Conservation (phyloP, 208 protist genomes). For the Trypanosoma avium region DNA sequence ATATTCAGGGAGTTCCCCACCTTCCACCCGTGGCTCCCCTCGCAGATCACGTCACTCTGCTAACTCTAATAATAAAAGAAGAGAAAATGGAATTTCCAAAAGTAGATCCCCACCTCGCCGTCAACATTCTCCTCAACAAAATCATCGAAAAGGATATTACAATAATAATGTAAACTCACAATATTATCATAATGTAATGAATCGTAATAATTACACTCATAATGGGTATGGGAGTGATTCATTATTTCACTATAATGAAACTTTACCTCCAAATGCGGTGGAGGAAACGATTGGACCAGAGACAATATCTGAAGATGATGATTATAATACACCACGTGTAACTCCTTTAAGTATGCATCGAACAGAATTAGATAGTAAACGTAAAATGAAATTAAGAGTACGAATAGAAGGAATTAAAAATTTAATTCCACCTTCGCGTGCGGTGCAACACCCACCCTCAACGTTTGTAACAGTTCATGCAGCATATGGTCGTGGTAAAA, state of each 20-base stretch:
- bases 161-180: not conserved
- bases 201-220: not conserved
- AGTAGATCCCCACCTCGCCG: not conserved
- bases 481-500: conserved; percentile 54
- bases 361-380: not conserved
- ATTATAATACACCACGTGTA: conserved; percentile 4
- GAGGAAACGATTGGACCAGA: not conserved
- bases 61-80: not conserved
- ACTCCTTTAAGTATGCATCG: not conserved
- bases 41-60: not conserved
- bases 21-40: not conserved
- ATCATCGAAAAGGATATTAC: not conserved
- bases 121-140: not conserved
- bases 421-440: conserved; percentile 26
- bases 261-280: conserved; percentile 15
- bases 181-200: not conserved
- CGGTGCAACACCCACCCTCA: conserved; percentile 26
- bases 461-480: conserved; percentile 69
- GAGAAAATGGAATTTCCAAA: not conserved
- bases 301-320: conserved; percentile 7
- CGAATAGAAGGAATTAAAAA: conserved; percentile 59
- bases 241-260: conserved; percentile 23
- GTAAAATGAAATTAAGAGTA: conserved; percentile 38
- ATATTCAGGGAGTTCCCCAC: not conserved
- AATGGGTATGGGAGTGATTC: not conserved